Evolutionary conservation across 2,329 filamentous ascomycete species (phyloP).

Genomic region (Pestalotiopsis sp.): DNA sequence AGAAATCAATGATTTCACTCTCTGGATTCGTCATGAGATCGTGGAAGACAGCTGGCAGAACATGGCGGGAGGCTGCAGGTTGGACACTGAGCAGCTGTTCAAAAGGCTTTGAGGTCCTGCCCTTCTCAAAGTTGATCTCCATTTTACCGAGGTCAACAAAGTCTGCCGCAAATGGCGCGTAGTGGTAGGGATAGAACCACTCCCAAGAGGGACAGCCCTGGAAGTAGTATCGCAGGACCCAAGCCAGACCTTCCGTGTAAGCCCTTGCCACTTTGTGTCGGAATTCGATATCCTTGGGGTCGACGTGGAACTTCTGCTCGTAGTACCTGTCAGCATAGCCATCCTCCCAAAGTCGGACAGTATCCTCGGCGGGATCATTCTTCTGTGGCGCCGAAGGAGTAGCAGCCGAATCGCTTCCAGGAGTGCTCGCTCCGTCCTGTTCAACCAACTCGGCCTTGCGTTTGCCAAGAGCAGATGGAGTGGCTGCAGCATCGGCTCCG

Average conservation of each 20-base stretch:
- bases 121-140: conserved; percentile 81
- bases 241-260: conserved; percentile 94
- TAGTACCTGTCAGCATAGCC: conserved; percentile 97
- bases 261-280: conserved; percentile 84
- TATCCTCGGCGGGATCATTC: conserved; percentile 74
- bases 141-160: conserved; percentile 84
- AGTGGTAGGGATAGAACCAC: conserved; percentile 99
- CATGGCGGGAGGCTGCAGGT: conserved; percentile 89
- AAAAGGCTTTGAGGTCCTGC: conserved; percentile 85
- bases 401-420: conserved; percentile 61
- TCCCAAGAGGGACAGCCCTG: conserved; percentile 98
- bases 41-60: conserved; percentile 87
- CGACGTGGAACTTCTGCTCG: conserved; percentile 90
- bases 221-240: conserved; percentile 97
- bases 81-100: conserved; percentile 98
- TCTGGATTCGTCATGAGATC: conserved; percentile 85
- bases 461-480: conserved; percentile 65
- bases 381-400: conserved; percentile 48
- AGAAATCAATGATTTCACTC: conserved; percentile 96
- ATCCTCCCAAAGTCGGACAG: conserved; percentile 89
- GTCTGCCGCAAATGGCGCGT: conserved; percentile 95
- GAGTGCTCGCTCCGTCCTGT: conserved; percentile 59
- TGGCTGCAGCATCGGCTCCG: conserved; percentile 34
- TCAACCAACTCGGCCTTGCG: conserved; percentile 76
- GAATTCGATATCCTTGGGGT: conserved; percentile 80